Percentiles rank a stretch among this genome's conserved stretches.
Evolutionary conservation across 2,329 filamentous ascomycete genomes (phyloP).

Genomic region (Ceratocystis colombiana): DNA sequence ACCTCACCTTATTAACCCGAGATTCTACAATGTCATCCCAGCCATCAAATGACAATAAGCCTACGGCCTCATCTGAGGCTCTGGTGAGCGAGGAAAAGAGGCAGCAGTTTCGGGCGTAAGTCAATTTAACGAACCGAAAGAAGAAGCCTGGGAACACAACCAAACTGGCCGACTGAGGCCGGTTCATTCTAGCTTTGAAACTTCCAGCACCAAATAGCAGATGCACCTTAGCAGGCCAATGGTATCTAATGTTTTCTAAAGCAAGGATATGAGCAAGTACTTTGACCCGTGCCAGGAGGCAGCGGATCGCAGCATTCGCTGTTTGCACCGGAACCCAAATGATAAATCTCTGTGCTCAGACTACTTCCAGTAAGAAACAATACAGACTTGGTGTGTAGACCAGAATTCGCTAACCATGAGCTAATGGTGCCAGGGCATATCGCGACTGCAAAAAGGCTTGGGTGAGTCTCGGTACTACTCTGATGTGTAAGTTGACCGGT

Average conservation of each 20-base stretch:
- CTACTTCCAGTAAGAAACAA: slow-evolving; percentile 73
- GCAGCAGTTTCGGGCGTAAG: slow-evolving; percentile 24
- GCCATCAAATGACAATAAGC: slow-evolving; percentile 17
- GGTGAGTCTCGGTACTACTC: slow-evolving; percentile 44
- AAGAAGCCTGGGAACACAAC: not conserved
- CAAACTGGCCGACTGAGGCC: not conserved
- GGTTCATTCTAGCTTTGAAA: not conserved
- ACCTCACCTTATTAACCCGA: not conserved
- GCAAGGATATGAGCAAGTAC: slow-evolving; percentile 81
- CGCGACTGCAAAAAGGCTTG: slow-evolving; percentile 90
- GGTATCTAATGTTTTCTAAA: slow-evolving; percentile 33
- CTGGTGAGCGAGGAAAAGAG: slow-evolving; percentile 20
- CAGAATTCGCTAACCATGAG: not conserved
- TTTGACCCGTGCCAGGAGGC: slow-evolving; percentile 94
- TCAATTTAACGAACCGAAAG: not conserved
- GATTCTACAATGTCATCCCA: slow-evolving; percentile 18
- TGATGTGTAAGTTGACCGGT: not conserved
- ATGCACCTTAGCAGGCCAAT: not conserved
- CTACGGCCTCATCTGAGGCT: slow-evolving; percentile 7
- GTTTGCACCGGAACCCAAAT: slow-evolving; percentile 76
- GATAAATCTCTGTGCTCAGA: slow-evolving; percentile 85
- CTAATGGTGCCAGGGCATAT: slow-evolving; percentile 57
- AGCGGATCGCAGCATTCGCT: slow-evolving; percentile 73
- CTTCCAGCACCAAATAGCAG: not conserved
- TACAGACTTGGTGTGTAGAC: not conserved